These are phyloP conservation scores for Megacollybia marginata DNA, from an alignment of 768 basidiomycete species.

Conservation along the genomic window DNA sequence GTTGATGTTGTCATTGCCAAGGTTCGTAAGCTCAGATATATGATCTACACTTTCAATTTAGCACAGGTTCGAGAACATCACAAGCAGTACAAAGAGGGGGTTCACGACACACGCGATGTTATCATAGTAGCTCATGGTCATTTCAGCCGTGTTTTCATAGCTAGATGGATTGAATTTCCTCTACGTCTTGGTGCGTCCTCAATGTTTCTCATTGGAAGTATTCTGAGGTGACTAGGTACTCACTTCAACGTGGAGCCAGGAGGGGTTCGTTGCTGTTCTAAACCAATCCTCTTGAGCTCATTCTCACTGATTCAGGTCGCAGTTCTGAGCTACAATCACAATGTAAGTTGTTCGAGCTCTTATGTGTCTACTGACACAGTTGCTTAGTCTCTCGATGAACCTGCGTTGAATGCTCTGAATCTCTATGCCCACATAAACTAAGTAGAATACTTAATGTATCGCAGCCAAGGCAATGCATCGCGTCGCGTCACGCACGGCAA, in stretches of 20 bases:
- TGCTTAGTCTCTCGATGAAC: no score
- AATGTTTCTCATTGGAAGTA: slow-evolving; percentile 1
- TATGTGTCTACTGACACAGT: no score
- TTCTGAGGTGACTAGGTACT: slow-evolving; percentile 36
- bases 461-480: background rate
- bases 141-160: slow-evolving; percentile 60
- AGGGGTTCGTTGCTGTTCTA: slow-evolving; percentile 41
- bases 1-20: slow-evolving; percentile 72
- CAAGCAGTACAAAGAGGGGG: slow-evolving; percentile 59
- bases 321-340: slow-evolving; percentile 80
- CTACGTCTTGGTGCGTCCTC: slow-evolving; percentile 41
- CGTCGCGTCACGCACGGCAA: background rate
- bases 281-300: slow-evolving; percentile 1
- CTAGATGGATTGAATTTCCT: slow-evolving; percentile 76
- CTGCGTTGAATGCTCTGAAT: background rate
- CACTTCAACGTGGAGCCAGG: slow-evolving; percentile 84
- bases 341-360: slow-evolving; percentile 15
- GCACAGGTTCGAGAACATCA: slow-evolving; percentile 67
- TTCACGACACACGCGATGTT: slow-evolving; percentile 64
- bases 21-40: slow-evolving; percentile 28
- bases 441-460: background rate
- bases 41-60: background rate
- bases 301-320: slow-evolving; percentile 44
- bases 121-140: slow-evolving; percentile 87
- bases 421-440: background rate